Percentiles rank a stretch among this genome's conserved stretches.
phyloP scores from a whole-genome alignment of 768 basidiomycete species.

The Leucocoprinus birnbaumii region DNA sequence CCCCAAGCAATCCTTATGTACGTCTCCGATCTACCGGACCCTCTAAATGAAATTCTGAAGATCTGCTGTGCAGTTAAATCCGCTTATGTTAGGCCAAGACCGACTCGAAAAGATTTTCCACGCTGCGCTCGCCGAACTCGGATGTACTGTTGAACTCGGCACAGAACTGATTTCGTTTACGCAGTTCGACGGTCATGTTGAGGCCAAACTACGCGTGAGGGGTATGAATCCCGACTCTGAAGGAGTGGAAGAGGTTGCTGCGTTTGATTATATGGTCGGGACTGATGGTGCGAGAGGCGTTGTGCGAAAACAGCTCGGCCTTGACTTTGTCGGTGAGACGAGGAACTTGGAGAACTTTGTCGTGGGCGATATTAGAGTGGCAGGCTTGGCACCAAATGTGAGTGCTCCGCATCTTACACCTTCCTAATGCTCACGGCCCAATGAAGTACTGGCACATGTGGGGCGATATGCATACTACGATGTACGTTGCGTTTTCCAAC shows the following conservation, averaged over 20 bases:
- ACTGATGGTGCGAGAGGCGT: constrained; percentile 41
- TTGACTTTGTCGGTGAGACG: constrained; percentile 40
- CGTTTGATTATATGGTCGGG: constrained; percentile 38
- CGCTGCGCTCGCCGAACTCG: constrained; percentile 26
- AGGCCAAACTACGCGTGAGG: constrained; percentile 29
- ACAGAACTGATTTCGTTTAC: constrained; percentile 43
- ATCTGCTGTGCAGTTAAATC: constrained; percentile 33
- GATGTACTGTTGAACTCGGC: constrained; percentile 37
- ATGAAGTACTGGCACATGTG: constrained; percentile 45
- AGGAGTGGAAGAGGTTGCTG: constrained; percentile 22
- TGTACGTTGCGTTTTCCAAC: constrained; percentile 22
- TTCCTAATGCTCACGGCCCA: constrained; percentile 1
- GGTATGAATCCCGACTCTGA: constrained; percentile 18
- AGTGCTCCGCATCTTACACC: constrained; percentile 9
- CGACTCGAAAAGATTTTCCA: constrained; percentile 36
- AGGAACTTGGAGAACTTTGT: constrained; percentile 30
- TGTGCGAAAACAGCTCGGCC: constrained; percentile 37
- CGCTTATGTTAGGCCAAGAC: constrained; percentile 32
- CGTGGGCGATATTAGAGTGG: constrained; percentile 39
- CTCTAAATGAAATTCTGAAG: too few species aligned
- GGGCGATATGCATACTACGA: constrained; percentile 32
- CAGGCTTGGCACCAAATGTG: constrained; percentile 37
- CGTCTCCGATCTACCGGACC: constrained; percentile 7
- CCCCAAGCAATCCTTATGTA: constrained; percentile 32
- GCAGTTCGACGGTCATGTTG: constrained; percentile 31